Evolutionary conservation across 2,329 filamentous ascomycete genomes (phyloP), one percentile per base, ranked within the genome.

Genomic region (Arthrinium phaeospermum): DNA sequence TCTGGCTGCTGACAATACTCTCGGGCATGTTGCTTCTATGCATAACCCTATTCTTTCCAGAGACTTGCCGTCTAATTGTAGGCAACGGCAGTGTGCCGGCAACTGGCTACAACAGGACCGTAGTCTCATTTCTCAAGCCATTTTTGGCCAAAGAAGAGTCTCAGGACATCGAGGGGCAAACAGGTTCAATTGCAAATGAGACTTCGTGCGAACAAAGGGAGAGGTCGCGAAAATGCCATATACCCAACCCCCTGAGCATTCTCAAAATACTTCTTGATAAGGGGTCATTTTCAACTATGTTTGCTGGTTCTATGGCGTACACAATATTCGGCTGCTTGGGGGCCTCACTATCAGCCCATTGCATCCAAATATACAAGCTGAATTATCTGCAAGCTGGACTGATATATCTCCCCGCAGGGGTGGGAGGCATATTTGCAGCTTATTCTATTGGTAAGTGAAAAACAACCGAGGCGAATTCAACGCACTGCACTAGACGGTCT

Each of bases 1-100:
- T 84, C 67, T 83, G 82, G 81, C 77, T 83, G 4, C 79, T 83
- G 34, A 74, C 79, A 0, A 83, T 84, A 51, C 74, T 79, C 10
- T 75, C 78, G 7, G 79, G 73, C n/a, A 45, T 71, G 12, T 75
- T 75, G 44, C 72, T 78, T 4, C 37, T 76, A 6, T 69, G 71
- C 12, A 74, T 78, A 14, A 67, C 73, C 0, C 19, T 77, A 1
- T 57, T 57, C 27, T 30, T 57, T 24, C 51, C 51, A 57, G 51
- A 57, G 27, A 57, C 51, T 57, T 24, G 27, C 51, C 51, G 22
- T 6, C n/a, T 6, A 14, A 24, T 57, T 12, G 51, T 57, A 24
- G 51, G 51, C 27, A 57, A 57, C 27, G 51, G 51, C 22, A 45
- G 44, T 13, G 44, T 45, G 44, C 44, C 44, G 44, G 44, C 44